Evolutionary conservation across 192 early-diverging fungal genomes (phyloP), one percentile per base, ranked within the genome.

Genomic region (Coemansia sp.): DNA sequence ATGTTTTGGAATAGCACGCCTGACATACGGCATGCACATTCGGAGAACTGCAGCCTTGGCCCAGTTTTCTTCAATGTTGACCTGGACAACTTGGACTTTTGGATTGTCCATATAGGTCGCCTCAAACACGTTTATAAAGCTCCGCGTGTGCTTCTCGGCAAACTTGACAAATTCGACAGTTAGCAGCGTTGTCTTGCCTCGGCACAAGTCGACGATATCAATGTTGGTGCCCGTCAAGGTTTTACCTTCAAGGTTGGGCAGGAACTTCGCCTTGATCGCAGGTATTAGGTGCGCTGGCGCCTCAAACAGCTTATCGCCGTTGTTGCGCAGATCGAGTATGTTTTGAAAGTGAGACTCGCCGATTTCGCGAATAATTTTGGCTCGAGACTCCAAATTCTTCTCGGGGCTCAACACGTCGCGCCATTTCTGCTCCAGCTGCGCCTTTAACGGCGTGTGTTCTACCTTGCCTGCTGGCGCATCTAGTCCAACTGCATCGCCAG

Each of bases 41-140:
- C 62, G 52, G 38, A 85, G 63, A 46, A 82, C 71, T 9, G 63
- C 60, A 7, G 73, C 84, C 76, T 85, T 85, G 28, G 74, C 73
- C 70, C 66, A 75, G 50, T 85, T 85, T 66, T 85, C 84, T 61
- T 82, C 74, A 35, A 85, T 68, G n/a, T 85, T 81, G 23, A 78
- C 62, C 74, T 70, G 74, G 46, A 85, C 66, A 2, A 80, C 72
- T 53, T 85, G 83, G n/a, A 69, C 69, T 2, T 62, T 49, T 16
- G 61, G 60, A 7, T 33, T 33, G 37, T 28, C 83, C 17, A 46
- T 61, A 67, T 70, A 73, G 2, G 66, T 32, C n/a, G 64, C 61
- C 17, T 77, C 73, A 42, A 82, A 82, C 32, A 76, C 64, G 21
- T 58, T 46, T 19, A 76, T 71, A 52, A 64, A 82, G 69, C 79